These are phyloP conservation scores for Blastobotrys parvus DNA, from an alignment of 805 yeast genomes.

Conservation along the genomic window DNA sequence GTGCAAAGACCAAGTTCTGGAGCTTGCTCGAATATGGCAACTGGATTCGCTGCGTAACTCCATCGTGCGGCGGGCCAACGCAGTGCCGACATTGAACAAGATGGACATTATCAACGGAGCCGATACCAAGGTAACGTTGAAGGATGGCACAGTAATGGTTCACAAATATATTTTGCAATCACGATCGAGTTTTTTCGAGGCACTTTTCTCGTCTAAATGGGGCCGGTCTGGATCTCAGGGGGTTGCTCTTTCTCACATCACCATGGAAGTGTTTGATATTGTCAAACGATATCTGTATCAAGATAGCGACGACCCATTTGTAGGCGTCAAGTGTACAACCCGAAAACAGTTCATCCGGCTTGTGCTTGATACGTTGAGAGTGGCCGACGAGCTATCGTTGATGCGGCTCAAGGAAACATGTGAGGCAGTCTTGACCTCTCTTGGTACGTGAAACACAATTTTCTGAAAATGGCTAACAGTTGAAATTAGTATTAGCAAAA, in stretches of 20 bases:
- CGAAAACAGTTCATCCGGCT: slow-evolving; percentile 40
- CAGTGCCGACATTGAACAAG: slow-evolving; percentile 4
- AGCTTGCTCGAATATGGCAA: slow-evolving; percentile 15
- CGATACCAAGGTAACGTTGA: slow-evolving; percentile 11
- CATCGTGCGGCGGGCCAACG: slow-evolving; percentile 7
- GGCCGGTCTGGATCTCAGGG: slow-evolving; percentile 8
- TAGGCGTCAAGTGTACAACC: slow-evolving; percentile 14
- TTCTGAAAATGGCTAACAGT: not conserved
- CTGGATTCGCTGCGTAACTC: slow-evolving; percentile 16
- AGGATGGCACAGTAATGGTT: slow-evolving; percentile 6
- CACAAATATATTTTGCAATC: slow-evolving; percentile 43
- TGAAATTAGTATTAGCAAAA: slow-evolving; percentile 29
- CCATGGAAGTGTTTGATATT: slow-evolving; percentile 36
- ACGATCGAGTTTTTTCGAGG: slow-evolving; percentile 57
- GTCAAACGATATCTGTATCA: slow-evolving; percentile 56
- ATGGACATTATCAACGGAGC: slow-evolving; percentile 34
- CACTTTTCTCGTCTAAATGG: slow-evolving; percentile 53
- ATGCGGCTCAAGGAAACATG: slow-evolving; percentile 51
- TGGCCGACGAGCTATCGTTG: slow-evolving; percentile 56
- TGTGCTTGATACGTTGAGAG: slow-evolving; percentile 49
- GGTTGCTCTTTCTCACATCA: slow-evolving; percentile 23
- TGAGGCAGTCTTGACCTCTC: slow-evolving; percentile 38
- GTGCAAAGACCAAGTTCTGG: slow-evolving; percentile 20
- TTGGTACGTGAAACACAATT: slow-evolving; percentile 43
- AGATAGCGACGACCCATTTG: slow-evolving; percentile 24